phyloP scores from a whole-genome alignment of 1,139 yeast species.

The Hanseniaspora gamundiae region DNA sequence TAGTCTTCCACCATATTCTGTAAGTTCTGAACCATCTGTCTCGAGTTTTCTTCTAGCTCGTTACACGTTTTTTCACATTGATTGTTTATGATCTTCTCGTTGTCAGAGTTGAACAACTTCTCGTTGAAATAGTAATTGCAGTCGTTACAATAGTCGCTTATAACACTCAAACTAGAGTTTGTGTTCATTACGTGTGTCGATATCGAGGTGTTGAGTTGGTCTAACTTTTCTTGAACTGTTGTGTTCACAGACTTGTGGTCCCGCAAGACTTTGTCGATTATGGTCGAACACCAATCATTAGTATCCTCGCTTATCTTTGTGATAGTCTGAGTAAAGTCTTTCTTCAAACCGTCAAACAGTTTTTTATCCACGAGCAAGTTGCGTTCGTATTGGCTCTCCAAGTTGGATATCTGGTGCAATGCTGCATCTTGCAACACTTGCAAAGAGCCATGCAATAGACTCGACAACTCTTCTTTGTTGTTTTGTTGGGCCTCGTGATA shows the following conservation, averaged over 20 bases:
- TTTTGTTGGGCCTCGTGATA: conserved; percentile 24
- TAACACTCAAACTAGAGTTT: conserved; percentile 14
- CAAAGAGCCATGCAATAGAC: conserved; percentile 18
- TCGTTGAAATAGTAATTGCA: conserved; percentile 24
- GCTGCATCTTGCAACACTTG: conserved; percentile 10
- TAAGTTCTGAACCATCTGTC: conserved; percentile 10
- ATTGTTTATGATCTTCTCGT: conserved; percentile 13
- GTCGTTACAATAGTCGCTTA: conserved; percentile 25
- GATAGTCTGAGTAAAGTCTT: conserved; percentile 4
- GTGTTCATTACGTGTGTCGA: conserved; percentile 13
- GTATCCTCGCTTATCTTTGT: neutral
- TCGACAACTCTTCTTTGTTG: conserved; percentile 18
- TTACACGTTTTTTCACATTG: conserved; percentile 23
- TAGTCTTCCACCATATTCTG: conserved; percentile 9
- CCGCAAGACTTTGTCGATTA: neutral
- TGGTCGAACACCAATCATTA: neutral
- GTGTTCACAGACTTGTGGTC: conserved; percentile 1
- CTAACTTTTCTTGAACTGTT: conserved; percentile 2
- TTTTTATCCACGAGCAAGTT: neutral
- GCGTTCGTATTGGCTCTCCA: neutral
- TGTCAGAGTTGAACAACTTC: conserved; percentile 8
- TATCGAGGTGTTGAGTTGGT: conserved; percentile 9
- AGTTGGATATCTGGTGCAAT: neutral
- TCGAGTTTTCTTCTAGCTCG: conserved; percentile 16
- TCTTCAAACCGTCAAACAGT: conserved; percentile 8